phyloP scores from a whole-genome alignment of 1,139 yeast species.

The Yamadazyma mexicana region DNA sequence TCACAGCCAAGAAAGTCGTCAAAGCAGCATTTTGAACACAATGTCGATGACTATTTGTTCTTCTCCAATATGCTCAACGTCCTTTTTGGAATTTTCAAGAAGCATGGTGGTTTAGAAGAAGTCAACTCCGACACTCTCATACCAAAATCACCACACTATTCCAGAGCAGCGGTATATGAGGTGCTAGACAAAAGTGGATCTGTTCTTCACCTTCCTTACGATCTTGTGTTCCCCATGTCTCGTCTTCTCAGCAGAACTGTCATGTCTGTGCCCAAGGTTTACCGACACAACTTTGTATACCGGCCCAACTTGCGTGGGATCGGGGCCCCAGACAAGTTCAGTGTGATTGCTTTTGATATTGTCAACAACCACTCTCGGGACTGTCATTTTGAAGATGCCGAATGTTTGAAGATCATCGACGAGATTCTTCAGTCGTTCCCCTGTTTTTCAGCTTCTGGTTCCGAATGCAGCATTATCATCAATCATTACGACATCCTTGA shows the following conservation, averaged over 20 bases:
- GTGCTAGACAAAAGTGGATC: slow-evolving; percentile 84
- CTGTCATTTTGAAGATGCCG: slow-evolving; percentile 68
- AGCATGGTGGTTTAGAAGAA: slow-evolving; percentile 86
- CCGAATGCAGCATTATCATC: slow-evolving; percentile 56
- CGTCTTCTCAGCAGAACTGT: slow-evolving; percentile 68
- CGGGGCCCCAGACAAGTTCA: slow-evolving; percentile 74
- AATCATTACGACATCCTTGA: slow-evolving; percentile 82
- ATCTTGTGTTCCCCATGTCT: slow-evolving; percentile 86
- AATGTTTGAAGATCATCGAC: slow-evolving; percentile 76
- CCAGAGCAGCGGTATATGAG: slow-evolving; percentile 66
- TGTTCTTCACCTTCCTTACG: slow-evolving; percentile 85
- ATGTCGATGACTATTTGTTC: slow-evolving; percentile 40
- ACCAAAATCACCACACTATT: slow-evolving; percentile 77
- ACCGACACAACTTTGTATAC: slow-evolving; percentile 77
- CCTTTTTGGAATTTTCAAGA: slow-evolving; percentile 59
- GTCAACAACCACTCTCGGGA: slow-evolving; percentile 51
- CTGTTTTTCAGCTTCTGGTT: slow-evolving; percentile 50
- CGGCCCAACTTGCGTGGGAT: slow-evolving; percentile 56
- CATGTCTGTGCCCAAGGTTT: slow-evolving; percentile 61
- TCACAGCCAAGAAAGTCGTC: slow-evolving; percentile 19
- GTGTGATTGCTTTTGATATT: slow-evolving; percentile 86
- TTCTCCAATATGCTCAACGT: slow-evolving; percentile 55
- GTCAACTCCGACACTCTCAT: slow-evolving; percentile 55
- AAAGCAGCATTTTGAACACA: slow-evolving; percentile 22
- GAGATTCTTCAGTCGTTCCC: slow-evolving; percentile 68